phyloP scores from a whole-genome alignment of 306 rosid species.

The Dalbergia cultrata region DNA sequence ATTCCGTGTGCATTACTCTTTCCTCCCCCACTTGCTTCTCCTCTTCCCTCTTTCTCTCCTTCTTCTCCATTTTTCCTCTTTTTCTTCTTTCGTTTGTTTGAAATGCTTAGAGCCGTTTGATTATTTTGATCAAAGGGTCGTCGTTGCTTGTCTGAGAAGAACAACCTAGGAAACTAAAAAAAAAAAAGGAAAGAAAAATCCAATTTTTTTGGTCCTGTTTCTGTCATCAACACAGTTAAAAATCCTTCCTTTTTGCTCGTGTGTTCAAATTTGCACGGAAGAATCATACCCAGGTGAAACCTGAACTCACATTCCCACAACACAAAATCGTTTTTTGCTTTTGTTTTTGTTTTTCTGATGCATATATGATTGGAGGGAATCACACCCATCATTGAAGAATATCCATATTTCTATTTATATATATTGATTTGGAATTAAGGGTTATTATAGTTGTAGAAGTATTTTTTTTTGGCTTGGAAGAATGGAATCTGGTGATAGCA shows the following conservation, averaged over 20 bases:
- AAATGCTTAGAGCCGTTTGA: constrained; percentile 17
- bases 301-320: constrained; percentile 22
- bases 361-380: constrained; percentile 16
- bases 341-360: neutral
- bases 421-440: neutral
- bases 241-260: constrained; percentile 1
- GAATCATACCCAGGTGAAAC: constrained; percentile 27
- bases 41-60: neutral
- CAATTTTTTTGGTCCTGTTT: constrained; percentile 14
- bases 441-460: neutral
- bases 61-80: neutral
- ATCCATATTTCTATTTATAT: neutral
- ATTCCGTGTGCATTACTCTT: constrained; percentile 23
- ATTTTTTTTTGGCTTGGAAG: constrained; percentile 23
- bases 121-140: constrained; percentile 27
- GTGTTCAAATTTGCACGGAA: neutral
- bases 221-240: neutral
- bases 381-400: constrained; percentile 13
- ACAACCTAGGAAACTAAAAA: neutral
- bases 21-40: neutral
- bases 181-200: neutral
- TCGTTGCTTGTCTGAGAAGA: neutral
- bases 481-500: constrained; percentile 57
- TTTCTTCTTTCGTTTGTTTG: neutral
- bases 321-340: neutral